These are phyloP conservation scores for Quercus rubra DNA, from an alignment of 306 rosid species.

Conservation along the genomic window DNA sequence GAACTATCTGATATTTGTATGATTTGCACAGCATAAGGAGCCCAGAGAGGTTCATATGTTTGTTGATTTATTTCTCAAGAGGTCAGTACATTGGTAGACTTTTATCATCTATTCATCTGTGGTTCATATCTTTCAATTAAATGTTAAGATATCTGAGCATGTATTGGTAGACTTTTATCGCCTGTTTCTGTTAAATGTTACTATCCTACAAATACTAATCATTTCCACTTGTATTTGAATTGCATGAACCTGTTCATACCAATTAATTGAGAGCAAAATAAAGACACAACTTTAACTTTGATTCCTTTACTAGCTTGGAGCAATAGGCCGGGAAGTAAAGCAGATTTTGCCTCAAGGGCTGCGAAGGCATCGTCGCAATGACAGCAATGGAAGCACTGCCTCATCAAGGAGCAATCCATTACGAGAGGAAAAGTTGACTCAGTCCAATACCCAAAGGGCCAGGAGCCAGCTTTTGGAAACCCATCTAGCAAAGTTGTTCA, in stretches of 20 bases:
- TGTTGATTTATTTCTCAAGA: constrained; percentile 91
- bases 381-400: constrained; percentile 83
- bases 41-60: constrained; percentile 98
- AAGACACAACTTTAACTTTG: constrained; percentile 11
- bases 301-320: constrained; percentile 62
- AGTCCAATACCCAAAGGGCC: constrained; percentile 77
- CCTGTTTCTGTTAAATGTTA: neutral
- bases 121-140: constrained; percentile 12
- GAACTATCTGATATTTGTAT: constrained; percentile 11
- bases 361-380: constrained; percentile 70
- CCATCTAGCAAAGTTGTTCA: constrained; percentile 89
- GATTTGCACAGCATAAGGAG: constrained; percentile 83
- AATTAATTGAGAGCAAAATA: constrained; percentile 16
- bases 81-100: constrained; percentile 46
- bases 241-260: constrained; percentile 4
- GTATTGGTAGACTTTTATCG: neutral
- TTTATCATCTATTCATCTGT: neutral
- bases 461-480: constrained; percentile 97
- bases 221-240: neutral
- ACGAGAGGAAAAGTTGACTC: constrained; percentile 70
- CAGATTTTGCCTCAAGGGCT: constrained; percentile 76
- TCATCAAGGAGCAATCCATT: constrained; percentile 91
- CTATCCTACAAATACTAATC: neutral
- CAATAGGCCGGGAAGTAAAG: constrained; percentile 61
- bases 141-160: constrained; percentile 4